Conservation (phyloP, 352 stramenopile genomes). For the Saprolegnia diclina region DNA sequence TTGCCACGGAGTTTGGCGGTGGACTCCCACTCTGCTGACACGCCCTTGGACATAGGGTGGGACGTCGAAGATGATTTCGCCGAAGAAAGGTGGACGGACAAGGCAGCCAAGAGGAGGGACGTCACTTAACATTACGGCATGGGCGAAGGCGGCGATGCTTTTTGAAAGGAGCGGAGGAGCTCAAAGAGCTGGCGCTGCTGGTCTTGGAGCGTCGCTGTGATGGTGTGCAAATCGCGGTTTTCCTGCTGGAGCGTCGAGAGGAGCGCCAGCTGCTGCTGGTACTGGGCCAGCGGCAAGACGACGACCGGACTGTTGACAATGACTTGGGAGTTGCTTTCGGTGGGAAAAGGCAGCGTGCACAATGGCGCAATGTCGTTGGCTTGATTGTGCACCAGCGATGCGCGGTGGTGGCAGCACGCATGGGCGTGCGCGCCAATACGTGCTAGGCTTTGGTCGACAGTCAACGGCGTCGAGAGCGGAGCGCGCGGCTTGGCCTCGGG, state of each 20-base stretch:
- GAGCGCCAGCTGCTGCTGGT: constrained; percentile 14
- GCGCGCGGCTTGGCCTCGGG: background rate
- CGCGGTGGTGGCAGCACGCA: constrained; percentile 11
- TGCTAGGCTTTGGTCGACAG: background rate
- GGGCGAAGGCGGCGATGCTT: background rate
- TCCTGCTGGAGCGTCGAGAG: constrained; percentile 6
- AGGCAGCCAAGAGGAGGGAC: too few species aligned
- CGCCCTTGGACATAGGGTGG: too few species aligned
- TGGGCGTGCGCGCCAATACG: background rate
- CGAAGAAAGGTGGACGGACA: too few species aligned
- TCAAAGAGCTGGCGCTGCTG: constrained; percentile 15
- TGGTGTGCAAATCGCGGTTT: constrained; percentile 16
- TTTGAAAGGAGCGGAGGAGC: background rate
- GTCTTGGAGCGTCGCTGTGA: constrained; percentile 17
- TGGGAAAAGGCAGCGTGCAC: constrained; percentile 12
- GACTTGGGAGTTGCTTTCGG: background rate
- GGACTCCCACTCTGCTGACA: too few species aligned
- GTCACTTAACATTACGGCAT: too few species aligned
- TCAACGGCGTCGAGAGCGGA: background rate
- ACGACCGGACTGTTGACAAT: background rate
- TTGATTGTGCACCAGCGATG: background rate
- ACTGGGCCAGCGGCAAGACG: constrained; percentile 11
- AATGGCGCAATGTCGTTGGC: background rate
- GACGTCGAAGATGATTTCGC: too few species aligned
- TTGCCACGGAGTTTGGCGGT: too few species aligned